Percentiles rank a stretch among this genome's conserved stretches.
Evolutionary conservation across 768 basidiomycete genomes (phyloP).

Genomic region (Nevesoporus exiguus): DNA sequence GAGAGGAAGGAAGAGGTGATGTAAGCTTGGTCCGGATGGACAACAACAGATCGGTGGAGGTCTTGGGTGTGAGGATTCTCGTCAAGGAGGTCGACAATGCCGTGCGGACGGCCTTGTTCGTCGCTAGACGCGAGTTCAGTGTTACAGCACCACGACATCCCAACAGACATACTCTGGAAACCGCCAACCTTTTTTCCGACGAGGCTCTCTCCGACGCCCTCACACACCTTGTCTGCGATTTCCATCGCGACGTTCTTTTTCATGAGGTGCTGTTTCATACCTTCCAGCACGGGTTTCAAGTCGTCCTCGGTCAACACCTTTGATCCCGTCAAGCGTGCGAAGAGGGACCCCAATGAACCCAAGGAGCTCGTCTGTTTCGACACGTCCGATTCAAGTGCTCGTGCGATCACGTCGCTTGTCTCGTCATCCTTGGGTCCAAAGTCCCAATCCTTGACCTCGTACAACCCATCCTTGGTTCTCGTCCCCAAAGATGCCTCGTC

Average conservation of each 20-base stretch:
- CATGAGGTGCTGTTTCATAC: slow-evolving; percentile 98
- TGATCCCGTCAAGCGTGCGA: slow-evolving; percentile 81
- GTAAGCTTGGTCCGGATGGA: slow-evolving; percentile 88
- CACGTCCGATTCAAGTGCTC: slow-evolving; percentile 49
- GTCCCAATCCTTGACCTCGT: slow-evolving; percentile 85
- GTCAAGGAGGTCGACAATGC: slow-evolving; percentile 88
- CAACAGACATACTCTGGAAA: slow-evolving; percentile 66
- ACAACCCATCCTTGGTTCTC: slow-evolving; percentile 66
- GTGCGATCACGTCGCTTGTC: slow-evolving; percentile 53
- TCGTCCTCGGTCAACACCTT: slow-evolving; percentile 82
- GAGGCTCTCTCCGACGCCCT: slow-evolving; percentile 86
- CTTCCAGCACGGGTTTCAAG: slow-evolving; percentile 81
- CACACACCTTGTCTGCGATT: slow-evolving; percentile 92
- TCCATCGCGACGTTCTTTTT: slow-evolving; percentile 97
- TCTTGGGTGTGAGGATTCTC: slow-evolving; percentile 92
- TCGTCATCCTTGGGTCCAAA: slow-evolving; percentile 47
- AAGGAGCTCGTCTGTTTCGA: slow-evolving; percentile 42
- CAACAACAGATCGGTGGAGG: slow-evolving; percentile 92
- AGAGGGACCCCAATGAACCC: slow-evolving; percentile 71
- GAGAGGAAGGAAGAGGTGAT: slow-evolving; percentile 66
- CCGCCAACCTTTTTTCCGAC: slow-evolving; percentile 90
- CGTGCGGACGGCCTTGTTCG: slow-evolving; percentile 76
- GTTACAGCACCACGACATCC: background rate
- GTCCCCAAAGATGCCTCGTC: slow-evolving; percentile 75
- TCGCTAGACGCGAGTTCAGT: slow-evolving; percentile 47